Percentiles rank a stretch among this genome's conserved stretches.
phyloP scores from a whole-genome alignment of 805 yeast genomes.

The Ogataea naganishii region DNA sequence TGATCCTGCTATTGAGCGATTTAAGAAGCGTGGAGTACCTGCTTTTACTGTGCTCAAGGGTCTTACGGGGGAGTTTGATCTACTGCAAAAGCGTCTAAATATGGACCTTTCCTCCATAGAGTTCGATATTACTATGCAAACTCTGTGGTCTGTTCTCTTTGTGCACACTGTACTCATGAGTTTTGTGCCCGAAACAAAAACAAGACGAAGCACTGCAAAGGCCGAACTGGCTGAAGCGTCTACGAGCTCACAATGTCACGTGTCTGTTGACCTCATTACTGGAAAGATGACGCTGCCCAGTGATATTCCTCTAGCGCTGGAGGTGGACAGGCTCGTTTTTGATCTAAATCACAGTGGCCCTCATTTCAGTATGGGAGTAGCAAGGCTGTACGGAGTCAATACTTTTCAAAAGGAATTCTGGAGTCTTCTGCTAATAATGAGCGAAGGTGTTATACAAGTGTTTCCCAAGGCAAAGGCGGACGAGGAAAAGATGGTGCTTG shows the following conservation, averaged over 20 bases:
- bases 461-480: conserved; percentile 4
- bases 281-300: conserved; percentile 17
- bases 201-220: not conserved
- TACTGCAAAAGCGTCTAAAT: conserved; percentile 9
- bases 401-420: conserved; percentile 17
- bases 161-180: conserved; percentile 10
- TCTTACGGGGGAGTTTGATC: not conserved
- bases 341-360: conserved; percentile 6
- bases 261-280: conserved; percentile 16
- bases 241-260: conserved; percentile 6
- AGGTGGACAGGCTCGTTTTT: conserved; percentile 18
- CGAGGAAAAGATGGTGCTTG: conserved; percentile 8
- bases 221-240: conserved; percentile 1
- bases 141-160: conserved; percentile 22
- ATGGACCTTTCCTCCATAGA: conserved; percentile 19
- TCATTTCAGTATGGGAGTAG: conserved; percentile 11
- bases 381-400: conserved; percentile 20
- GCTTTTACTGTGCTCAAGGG: no score
- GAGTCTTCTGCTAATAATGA: conserved; percentile 17
- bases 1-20: no score
- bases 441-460: conserved; percentile 8
- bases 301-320: conserved; percentile 18
- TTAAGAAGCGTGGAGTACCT: no score
- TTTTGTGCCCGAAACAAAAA: conserved; percentile 6
- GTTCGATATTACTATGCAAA: conserved; percentile 18